These are phyloP conservation scores for Lachnellula occidentalis DNA, from an alignment of 2,329 filamentous ascomycete species.

Conservation along the genomic window DNA sequence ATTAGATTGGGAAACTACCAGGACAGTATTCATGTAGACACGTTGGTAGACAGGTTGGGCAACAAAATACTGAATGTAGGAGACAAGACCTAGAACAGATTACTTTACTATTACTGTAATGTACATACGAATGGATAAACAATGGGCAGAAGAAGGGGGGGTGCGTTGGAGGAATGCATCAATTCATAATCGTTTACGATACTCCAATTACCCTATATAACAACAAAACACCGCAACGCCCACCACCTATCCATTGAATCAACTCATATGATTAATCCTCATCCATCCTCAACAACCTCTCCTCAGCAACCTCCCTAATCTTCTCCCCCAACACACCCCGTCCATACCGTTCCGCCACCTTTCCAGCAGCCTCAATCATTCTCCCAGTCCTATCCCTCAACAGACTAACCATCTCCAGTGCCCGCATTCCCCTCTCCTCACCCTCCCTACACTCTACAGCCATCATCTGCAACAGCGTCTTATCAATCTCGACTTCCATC, in stretches of 20 bases:
- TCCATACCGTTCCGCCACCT: conserved; percentile 83
- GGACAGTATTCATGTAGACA: too few species aligned
- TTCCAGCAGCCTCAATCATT: conserved; percentile 87
- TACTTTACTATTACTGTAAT: too few species aligned
- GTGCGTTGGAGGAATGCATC: not conserved
- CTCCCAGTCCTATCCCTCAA: conserved; percentile 80
- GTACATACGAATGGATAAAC: not conserved
- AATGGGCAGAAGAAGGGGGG: not conserved
- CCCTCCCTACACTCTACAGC: conserved; percentile 86
- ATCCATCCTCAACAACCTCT: conserved; percentile 24
- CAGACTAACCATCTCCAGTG: conserved; percentile 80
- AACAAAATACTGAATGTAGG: too few species aligned
- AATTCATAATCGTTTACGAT: not conserved
- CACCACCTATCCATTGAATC: not conserved
- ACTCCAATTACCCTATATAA: not conserved
- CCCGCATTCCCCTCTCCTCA: conserved; percentile 91
- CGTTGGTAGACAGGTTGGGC: too few species aligned
- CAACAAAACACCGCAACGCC: too few species aligned
- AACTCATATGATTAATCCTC: conserved; percentile 19
- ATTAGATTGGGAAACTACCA: too few species aligned
- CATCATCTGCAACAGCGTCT: conserved; percentile 81
- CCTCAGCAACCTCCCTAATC: conserved; percentile 80
- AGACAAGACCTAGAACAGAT: too few species aligned
- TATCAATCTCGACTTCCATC: conserved; percentile 82
- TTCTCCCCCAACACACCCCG: conserved; percentile 77